phyloP scores from a whole-genome alignment of 2,329 filamentous ascomycete genomes.

The Fusarium sp. region DNA sequence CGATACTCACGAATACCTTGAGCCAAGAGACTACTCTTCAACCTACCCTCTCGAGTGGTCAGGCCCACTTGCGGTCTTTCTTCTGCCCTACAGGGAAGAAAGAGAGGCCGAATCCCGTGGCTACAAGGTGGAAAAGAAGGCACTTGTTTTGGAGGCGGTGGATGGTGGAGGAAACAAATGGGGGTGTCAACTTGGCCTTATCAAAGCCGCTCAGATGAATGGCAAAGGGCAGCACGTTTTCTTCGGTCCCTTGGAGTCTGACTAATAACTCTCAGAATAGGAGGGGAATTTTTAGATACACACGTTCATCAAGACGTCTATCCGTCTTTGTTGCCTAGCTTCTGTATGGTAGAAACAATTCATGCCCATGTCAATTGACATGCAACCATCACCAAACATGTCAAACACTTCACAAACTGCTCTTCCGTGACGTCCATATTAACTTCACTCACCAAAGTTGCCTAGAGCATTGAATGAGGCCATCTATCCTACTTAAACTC shows the following conservation, averaged over 20 bases:
- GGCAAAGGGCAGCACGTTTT: background rate
- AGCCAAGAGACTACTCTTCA: rapidly evolving
- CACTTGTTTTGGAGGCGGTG: background rate
- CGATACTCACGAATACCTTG: background rate
- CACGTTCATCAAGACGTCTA: too few relatives aligned
- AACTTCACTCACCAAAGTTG: rapidly evolving
- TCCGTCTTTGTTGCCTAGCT: too few relatives aligned
- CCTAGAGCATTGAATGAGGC: background rate
- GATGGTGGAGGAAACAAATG: background rate
- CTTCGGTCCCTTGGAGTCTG: background rate
- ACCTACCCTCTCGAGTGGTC: rapidly evolving
- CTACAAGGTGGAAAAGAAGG: background rate
- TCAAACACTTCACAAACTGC: background rate
- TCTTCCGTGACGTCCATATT: background rate
- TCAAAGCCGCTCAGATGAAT: background rate
- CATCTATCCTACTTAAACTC: background rate
- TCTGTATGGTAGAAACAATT: too few relatives aligned
- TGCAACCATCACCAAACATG: background rate
- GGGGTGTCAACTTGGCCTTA: rapidly evolving
- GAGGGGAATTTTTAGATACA: too few relatives aligned
- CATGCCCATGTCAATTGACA: too few relatives aligned
- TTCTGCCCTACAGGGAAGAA: background rate
- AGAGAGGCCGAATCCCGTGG: too few relatives aligned
- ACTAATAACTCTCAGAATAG: background rate
- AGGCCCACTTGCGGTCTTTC: background rate